Evolutionary conservation across 2,329 filamentous ascomycete species (phyloP), one percentile per base, ranked within the genome.

Genomic region (Albifimbria verrucaria): DNA sequence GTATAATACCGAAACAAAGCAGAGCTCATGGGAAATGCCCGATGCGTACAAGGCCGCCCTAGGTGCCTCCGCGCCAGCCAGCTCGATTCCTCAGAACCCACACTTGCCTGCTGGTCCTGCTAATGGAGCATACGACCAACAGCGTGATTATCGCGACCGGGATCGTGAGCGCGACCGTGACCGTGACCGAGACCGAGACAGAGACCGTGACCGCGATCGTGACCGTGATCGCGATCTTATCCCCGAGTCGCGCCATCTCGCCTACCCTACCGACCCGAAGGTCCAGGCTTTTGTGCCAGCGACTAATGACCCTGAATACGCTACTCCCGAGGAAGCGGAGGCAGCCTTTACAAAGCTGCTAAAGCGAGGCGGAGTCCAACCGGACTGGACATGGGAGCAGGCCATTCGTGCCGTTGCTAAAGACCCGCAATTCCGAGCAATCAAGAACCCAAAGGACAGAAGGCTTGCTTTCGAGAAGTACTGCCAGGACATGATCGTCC

Each of bases 11-110:
- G 88, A 95, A 71, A 92, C 90, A 44, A 92, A 93, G 72, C 83
- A 92, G 74, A 97, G 92, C 69, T 91, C 89, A 26, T 99, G 94
- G 94, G 88, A 92, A 65, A 92, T 96, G 81, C 94, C 94, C 52
- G 89, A 91, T 52, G 84, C 76, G 57, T 92, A 92, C 73, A 91
- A 89, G 66, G 80, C 81, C 62, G 89, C 90, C 55, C 77, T 92
- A 53, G 86, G 86, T 49, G 81, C 84, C 57, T 77, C 77, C 41
- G 69, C 66, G 45, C 70, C 74, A 15, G 71, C 77, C 3, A 68
- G 70, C 12, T 73, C 79, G 52, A 55, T 60, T 45, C 64, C 74
- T 26, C 61, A 73, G 25, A 69, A 70, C 10, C 68, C 79, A 24
- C 76, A 81, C 58, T 64, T 70, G 46, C 71, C 74, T 28, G 68